Conservation (phyloP, 306 rosid genomes). For the Glycine soja region DNA sequence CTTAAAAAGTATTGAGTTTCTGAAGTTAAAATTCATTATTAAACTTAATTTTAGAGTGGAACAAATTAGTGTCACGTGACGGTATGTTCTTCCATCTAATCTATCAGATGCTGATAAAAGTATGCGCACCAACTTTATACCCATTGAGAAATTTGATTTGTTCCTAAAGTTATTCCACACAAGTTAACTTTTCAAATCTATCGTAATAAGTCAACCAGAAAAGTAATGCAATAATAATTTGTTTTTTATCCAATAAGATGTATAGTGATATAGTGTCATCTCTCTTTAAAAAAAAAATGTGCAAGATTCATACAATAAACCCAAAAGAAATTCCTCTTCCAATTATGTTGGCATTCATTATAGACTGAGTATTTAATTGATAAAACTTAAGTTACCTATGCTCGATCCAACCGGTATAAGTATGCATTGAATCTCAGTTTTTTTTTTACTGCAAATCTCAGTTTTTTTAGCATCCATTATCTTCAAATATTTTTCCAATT, state of each 20-base stretch:
- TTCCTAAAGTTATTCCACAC: background rate
- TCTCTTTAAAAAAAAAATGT: too few relatives aligned
- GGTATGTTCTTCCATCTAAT: background rate
- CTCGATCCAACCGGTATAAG: too few relatives aligned
- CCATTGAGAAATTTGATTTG: background rate
- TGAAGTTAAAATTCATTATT: background rate
- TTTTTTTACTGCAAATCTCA: too few relatives aligned
- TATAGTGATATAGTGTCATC: background rate
- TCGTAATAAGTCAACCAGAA: background rate
- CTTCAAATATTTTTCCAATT: too few relatives aligned
- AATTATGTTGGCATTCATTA: too few relatives aligned
- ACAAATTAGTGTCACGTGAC: background rate
- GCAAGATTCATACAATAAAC: background rate
- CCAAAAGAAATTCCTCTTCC: background rate
- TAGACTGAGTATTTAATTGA: too few relatives aligned
- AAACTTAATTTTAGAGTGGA: background rate
- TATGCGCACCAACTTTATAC: slow-evolving; percentile 2
- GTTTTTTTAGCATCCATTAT: too few relatives aligned
- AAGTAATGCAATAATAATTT: background rate
- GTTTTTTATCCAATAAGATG: too few relatives aligned
- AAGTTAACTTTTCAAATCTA: background rate
- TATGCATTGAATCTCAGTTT: too few relatives aligned
- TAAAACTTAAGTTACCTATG: too few relatives aligned
- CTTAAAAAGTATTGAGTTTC: background rate
- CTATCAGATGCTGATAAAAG: background rate